Percentiles rank a stretch among this genome's conserved stretches.
phyloP scores from a whole-genome alignment of 257 asterid species.

The Nicotiana sylvestris region DNA sequence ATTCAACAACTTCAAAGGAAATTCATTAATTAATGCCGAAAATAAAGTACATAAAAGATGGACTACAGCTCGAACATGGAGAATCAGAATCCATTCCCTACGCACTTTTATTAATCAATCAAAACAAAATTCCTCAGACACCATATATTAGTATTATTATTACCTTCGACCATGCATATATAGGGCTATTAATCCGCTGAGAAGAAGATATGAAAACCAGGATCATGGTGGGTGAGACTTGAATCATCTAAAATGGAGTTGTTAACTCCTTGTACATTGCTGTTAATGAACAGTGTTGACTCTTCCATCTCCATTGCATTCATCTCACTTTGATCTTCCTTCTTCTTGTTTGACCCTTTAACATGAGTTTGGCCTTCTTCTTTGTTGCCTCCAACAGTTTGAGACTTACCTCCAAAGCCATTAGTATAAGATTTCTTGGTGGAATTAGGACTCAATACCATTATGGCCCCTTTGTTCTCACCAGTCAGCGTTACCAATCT shows the following conservation, averaged over 20 bases:
- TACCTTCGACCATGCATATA: not conserved
- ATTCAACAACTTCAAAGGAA: not conserved
- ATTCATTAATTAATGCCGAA: not conserved
- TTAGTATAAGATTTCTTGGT: constrained; percentile 24
- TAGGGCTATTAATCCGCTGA: constrained; percentile 19
- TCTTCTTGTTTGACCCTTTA: constrained; percentile 18
- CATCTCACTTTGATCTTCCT: constrained; percentile 10
- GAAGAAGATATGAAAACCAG: constrained; percentile 65
- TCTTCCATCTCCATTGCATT: constrained; percentile 18
- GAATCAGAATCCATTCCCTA: constrained; percentile 32
- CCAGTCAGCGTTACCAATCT: constrained; percentile 65
- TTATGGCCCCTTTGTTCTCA: constrained; percentile 73
- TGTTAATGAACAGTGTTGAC: constrained; percentile 44
- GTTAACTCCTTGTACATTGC: constrained; percentile 82
- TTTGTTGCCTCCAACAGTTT: constrained; percentile 17
- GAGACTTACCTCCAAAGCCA: not conserved
- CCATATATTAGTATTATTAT: constrained; percentile 13
- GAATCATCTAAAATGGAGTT: constrained; percentile 54
- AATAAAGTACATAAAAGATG: constrained; percentile 13
- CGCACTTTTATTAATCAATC: constrained; percentile 4
- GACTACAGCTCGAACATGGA: constrained; percentile 19
- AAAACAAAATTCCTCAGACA: constrained; percentile 7
- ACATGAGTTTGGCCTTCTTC: constrained; percentile 5
- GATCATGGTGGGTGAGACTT: constrained; percentile 40
- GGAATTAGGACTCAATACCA: constrained; percentile 44